These are phyloP conservation scores for Aeschynomene evenia DNA, from an alignment of 306 rosid species.

Conservation along the genomic window DNA sequence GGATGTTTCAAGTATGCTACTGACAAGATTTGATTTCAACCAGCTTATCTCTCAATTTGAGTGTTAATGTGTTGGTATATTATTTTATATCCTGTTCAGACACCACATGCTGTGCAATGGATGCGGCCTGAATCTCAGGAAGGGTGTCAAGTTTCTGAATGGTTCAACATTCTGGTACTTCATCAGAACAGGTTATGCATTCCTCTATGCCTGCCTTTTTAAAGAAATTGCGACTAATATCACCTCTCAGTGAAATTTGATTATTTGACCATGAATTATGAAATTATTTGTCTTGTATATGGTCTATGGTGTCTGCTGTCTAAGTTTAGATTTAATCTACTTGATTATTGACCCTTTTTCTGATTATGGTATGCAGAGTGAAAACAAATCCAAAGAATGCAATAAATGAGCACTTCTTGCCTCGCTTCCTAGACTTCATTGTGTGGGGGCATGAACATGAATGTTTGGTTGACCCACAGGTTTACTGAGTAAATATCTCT, in stretches of 20 bases:
- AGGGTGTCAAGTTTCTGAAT: conserved; percentile 78
- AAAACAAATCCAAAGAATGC: conserved; percentile 98
- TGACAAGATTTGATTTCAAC: conserved; percentile 22
- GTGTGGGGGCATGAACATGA: conserved; percentile 99
- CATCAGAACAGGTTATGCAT: conserved; percentile 92
- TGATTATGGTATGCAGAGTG: conserved; percentile 59
- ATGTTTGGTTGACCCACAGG: conserved; percentile 97
- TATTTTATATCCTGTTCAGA: conserved; percentile 54
- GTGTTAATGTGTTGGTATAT: background rate
- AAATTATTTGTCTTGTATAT: conserved; percentile 16
- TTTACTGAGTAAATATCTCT: conserved; percentile 23
- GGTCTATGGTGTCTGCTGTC: conserved; percentile 6
- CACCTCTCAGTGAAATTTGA: conserved; percentile 5
- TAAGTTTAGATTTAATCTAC: conserved; percentile 19
- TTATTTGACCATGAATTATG: conserved; percentile 2
- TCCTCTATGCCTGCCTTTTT: conserved; percentile 11
- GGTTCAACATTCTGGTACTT: conserved; percentile 98
- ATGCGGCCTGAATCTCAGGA: conserved; percentile 96
- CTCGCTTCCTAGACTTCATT: conserved; percentile 90
- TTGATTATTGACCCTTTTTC: conserved; percentile 30
- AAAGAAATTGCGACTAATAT: conserved; percentile 15
- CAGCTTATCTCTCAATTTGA: conserved; percentile 21
- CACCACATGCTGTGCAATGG: conserved; percentile 99
- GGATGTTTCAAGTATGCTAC: conserved; percentile 91
- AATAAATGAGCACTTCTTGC: conserved; percentile 92